These are phyloP conservation scores for Kwoniella shandongensis DNA, from an alignment of 768 basidiomycete species.

Conservation along the genomic window DNA sequence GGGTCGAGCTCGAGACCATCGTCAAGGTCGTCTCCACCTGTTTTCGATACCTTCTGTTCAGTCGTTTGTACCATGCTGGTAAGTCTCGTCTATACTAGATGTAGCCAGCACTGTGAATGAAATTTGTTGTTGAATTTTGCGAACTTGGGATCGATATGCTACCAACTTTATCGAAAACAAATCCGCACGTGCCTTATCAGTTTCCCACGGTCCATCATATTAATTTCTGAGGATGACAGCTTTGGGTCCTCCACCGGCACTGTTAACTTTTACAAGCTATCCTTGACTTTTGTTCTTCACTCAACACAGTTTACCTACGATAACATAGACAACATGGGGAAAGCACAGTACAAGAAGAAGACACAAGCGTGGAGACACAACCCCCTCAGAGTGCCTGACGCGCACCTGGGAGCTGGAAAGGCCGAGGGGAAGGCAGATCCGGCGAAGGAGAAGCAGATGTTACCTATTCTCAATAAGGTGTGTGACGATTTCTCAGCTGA, in stretches of 20 bases:
- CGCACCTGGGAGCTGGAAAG: constrained; percentile 80
- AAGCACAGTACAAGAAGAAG: constrained; percentile 70
- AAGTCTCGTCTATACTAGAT: background rate
- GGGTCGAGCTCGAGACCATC: constrained; percentile 50
- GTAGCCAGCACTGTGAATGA: background rate
- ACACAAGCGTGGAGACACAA: constrained; percentile 84
- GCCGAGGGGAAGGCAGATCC: constrained; percentile 60
- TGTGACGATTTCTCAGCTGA: constrained; percentile 5
- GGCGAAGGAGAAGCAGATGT: constrained; percentile 72
- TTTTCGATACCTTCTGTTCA: constrained; percentile 14
- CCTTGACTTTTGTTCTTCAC: constrained; percentile 5
- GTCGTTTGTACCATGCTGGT: constrained; percentile 17
- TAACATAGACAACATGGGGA: constrained; percentile 67
- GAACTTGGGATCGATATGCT: background rate
- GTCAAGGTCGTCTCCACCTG: constrained; percentile 51
- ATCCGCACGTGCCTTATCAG: no score
- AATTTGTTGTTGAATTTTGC: background rate
- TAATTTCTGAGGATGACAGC: no score
- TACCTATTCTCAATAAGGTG: constrained; percentile 91
- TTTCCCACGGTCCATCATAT: no score
- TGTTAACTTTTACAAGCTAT: no score
- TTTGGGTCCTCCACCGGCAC: no score
- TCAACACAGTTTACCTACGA: background rate
- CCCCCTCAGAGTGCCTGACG: constrained; percentile 88
- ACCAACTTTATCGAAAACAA: background rate